Base-by-base conservation (phyloP, 2,329 filamentous ascomycete genomes). In the Neopestalotiopsis sp. region DNA sequence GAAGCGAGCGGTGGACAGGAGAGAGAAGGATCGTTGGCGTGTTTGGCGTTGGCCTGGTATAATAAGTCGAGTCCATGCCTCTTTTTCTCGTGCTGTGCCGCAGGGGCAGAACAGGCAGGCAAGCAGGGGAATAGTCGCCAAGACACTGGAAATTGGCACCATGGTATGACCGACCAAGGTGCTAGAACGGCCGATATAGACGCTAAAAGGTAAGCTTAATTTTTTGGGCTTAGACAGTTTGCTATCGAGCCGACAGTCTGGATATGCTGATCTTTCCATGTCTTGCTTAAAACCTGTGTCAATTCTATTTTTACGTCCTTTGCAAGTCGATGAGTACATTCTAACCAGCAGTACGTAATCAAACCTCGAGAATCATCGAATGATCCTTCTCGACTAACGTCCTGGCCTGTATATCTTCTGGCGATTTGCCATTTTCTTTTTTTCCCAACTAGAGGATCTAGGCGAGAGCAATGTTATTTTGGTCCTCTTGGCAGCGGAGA, bases 121-220 rank as follows among this genome's bases (percentile, higher is more conserved):
- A 28, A 28, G 34, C 34, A 38, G 45, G 45, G 20, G 45, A 52
- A 20, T 20, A 52, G 45, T 52, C 20, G 45, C 45, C 45, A 52
- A 52, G 45, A 52, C 45, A 52, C 45, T 52, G 45, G 45, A 52
- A 52, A 52, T 52, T 52, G 45, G 45, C 45, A 17, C 45, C 14
- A 52, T n/a, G 45, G 45, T 20, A 52, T n/a, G 14, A 52, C 17
- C 45, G 17, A n/a, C 10, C 45, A 52, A 52, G 45, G 45, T 52
- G 45, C 45, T 52, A 52, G 17, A 52, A 24, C 34, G 34, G 45
- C 17, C 17, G 20, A 52, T 24, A 52, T 52, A 52, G 7, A 52
- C 45, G 45, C 45, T 52, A 52, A 52, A 52, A 52, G 45, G 45
- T 52, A 52, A 52, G 45, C 45, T 52, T 52, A 52, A 52, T 52